phyloP scores from a whole-genome alignment of 345 rosid species.

The Turritis glabra region DNA sequence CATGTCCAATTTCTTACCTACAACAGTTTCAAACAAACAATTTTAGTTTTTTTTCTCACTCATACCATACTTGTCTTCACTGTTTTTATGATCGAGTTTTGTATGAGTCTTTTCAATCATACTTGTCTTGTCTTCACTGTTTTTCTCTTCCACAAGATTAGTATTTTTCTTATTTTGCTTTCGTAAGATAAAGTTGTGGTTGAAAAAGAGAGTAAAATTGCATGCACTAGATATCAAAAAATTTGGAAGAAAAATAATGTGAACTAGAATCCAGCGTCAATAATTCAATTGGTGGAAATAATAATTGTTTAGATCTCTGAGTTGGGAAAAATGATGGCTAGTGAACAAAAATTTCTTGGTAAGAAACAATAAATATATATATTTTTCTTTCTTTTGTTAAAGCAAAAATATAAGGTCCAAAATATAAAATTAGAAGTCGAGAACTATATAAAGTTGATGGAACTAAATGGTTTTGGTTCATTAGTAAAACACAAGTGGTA shows the following conservation, averaged over 20 bases:
- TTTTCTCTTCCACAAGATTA: slow-evolving; percentile 13
- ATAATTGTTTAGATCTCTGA: not conserved
- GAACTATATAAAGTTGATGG: not conserved
- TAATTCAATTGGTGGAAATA: not conserved
- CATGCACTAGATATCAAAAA: not conserved
- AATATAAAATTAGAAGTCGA: not conserved
- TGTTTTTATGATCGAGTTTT: not conserved
- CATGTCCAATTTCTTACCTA: slow-evolving; percentile 25
- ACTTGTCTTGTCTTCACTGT: not conserved
- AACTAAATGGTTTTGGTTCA: not conserved
- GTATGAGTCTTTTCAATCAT: not conserved
- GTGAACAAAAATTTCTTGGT: not conserved
- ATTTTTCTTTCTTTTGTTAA: too few relatives aligned
- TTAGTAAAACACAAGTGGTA: not conserved
- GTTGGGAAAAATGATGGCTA: not conserved
- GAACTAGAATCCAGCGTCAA: not conserved
- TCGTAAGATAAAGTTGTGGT: not conserved
- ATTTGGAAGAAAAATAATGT: not conserved
- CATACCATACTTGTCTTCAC: not conserved
- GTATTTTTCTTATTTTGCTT: not conserved
- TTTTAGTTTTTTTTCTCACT: not conserved
- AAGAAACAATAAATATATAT: not conserved
- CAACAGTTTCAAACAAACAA: not conserved
- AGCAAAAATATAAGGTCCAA: too few relatives aligned
- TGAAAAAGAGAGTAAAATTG: not conserved